Evolutionary conservation across 352 stramenopile species (phyloP).

Genomic region (Globisporangium uncinulatum): DNA sequence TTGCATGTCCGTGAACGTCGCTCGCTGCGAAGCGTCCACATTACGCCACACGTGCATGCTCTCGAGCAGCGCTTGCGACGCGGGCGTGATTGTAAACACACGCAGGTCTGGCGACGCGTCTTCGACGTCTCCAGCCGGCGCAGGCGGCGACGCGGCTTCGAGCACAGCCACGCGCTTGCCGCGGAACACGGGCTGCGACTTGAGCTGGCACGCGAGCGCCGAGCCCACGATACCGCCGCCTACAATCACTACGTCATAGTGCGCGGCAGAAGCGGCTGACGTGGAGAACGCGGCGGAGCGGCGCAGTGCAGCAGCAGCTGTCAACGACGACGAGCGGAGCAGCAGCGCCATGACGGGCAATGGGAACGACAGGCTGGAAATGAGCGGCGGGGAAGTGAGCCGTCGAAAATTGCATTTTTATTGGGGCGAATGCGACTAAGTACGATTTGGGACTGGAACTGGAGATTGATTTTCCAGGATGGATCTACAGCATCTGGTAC

Average conservation of each 20-base stretch:
- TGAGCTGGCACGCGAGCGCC: slow-evolving; percentile 75
- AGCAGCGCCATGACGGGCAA: background rate
- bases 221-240: slow-evolving; percentile 81
- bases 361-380: too few relatives aligned
- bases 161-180: slow-evolving; percentile 78
- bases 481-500: too few relatives aligned
- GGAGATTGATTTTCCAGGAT: background rate
- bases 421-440: background rate
- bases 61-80: slow-evolving; percentile 77
- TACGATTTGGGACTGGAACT: background rate
- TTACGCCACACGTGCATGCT: slow-evolving; percentile 70
- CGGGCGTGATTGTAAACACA: slow-evolving; percentile 88
- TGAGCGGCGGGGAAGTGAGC: background rate
- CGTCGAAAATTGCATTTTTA: background rate
- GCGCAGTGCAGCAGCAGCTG: background rate
- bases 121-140: slow-evolving; percentile 30
- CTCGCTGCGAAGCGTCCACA: slow-evolving; percentile 44
- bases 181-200: slow-evolving; percentile 69
- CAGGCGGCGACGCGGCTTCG: slow-evolving; percentile 42
- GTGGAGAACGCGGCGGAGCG: background rate
- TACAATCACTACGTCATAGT: slow-evolving; percentile 81
- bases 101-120: slow-evolving; percentile 78
- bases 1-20: slow-evolving; percentile 87
- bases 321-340: background rate
- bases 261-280: slow-evolving; percentile 20